These are phyloP conservation scores for Didymella exigua DNA, from an alignment of 2,329 filamentous ascomycete genomes.

Conservation along the genomic window DNA sequence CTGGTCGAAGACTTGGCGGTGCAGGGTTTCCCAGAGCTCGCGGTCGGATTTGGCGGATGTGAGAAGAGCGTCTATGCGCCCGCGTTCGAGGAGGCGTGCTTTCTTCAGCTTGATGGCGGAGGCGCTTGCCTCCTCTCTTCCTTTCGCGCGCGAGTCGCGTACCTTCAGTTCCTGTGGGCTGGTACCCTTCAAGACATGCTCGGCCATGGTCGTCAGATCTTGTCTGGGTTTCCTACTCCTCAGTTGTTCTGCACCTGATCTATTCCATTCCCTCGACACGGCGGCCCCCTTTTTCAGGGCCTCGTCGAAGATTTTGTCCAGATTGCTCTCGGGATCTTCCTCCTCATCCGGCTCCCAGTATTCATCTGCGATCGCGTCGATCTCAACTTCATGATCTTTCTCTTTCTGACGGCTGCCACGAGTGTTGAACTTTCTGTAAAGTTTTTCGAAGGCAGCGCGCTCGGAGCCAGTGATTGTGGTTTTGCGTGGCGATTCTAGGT, in stretches of 20 bases:
- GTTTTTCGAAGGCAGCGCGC: constrained; percentile 44
- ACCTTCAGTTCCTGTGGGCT: constrained; percentile 2
- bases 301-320: constrained; percentile 43
- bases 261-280: constrained; percentile 5
- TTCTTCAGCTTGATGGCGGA: constrained; percentile 23
- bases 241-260: constrained; percentile 9
- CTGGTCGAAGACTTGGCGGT: constrained; percentile 69
- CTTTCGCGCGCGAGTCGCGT: neutral
- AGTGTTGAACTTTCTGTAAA: constrained; percentile 38
- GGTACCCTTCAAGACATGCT: constrained; percentile 19
- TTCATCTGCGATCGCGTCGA: constrained; percentile 40
- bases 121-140: neutral
- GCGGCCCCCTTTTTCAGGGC: constrained; percentile 27
- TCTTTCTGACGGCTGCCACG: constrained; percentile 26
- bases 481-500: constrained; percentile 26
- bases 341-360: constrained; percentile 42
- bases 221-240: constrained; percentile 9
- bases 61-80: constrained; percentile 62
- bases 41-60: constrained; percentile 63
- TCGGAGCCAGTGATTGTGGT: constrained; percentile 46
- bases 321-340: constrained; percentile 5
- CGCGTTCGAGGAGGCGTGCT: constrained; percentile 50
- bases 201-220: constrained; percentile 24
- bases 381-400: constrained; percentile 19
- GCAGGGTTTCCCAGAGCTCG: constrained; percentile 70